Conservation (phyloP, 306 rosid species). For the Citrullus colocynthis region DNA sequence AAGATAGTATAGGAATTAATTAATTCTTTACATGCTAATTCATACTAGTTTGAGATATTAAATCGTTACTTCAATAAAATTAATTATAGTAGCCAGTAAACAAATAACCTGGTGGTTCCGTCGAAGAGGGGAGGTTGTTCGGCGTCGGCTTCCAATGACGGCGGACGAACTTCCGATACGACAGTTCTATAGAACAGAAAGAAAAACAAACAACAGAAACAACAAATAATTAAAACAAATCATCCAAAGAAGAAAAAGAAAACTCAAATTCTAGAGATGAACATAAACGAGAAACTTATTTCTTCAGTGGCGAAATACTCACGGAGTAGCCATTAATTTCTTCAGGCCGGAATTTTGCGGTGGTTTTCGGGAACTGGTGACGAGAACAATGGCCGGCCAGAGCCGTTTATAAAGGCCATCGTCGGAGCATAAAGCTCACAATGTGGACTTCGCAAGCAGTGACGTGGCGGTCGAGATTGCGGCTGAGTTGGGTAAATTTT, state of each 20-base stretch:
- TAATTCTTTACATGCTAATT: no score
- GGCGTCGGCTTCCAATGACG: slow-evolving; percentile 41
- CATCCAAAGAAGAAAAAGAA: background rate
- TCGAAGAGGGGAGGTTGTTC: slow-evolving; percentile 64
- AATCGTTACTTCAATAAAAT: no score
- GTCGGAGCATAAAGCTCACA: background rate
- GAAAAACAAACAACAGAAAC: background rate
- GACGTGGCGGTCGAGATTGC: slow-evolving; percentile 2
- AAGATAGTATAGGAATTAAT: no score
- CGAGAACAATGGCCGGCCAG: background rate
- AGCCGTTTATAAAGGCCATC: background rate
- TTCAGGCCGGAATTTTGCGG: background rate
- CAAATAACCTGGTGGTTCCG: slow-evolving; percentile 66
- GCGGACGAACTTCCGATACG: slow-evolving; percentile 1
- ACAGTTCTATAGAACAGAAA: background rate
- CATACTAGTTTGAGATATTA: no score
- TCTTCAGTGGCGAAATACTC: background rate
- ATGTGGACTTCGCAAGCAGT: background rate
- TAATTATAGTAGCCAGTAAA: no score
- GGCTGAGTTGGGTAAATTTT: background rate
- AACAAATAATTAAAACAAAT: background rate
- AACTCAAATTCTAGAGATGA: background rate
- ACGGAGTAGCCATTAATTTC: slow-evolving; percentile 1
- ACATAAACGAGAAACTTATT: background rate
- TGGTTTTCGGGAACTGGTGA: background rate